Conservation (phyloP, 352 stramenopile genomes). For the Phytophthora citrophthora region DNA sequence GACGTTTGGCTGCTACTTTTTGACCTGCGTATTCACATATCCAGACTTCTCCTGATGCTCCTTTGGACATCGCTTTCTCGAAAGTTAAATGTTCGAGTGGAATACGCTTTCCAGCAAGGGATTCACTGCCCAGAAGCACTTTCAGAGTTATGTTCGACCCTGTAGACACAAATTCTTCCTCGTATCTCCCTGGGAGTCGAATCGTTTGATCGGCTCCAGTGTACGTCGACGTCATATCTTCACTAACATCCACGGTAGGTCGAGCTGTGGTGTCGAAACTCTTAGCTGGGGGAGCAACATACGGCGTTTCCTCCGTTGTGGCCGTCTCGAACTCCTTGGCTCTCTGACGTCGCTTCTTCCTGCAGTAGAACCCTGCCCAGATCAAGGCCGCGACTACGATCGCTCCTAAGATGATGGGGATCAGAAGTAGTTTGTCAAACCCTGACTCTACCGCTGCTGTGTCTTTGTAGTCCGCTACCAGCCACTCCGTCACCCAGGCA, state of each 20-base stretch:
- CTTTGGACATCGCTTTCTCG: slow-evolving; percentile 34
- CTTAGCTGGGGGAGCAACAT: slow-evolving; percentile 10
- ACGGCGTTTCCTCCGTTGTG: slow-evolving; percentile 5
- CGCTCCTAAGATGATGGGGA: slow-evolving; percentile 24
- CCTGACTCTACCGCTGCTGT: slow-evolving; percentile 4
- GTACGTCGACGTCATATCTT: slow-evolving; percentile 16
- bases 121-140: slow-evolving; percentile 18
- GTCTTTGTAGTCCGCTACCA: slow-evolving; percentile 22
- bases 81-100: slow-evolving; percentile 22
- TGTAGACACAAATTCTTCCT: slow-evolving; percentile 8
- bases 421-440: slow-evolving; percentile 21
- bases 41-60: slow-evolving; percentile 59
- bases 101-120: slow-evolving; percentile 41
- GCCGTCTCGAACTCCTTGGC: slow-evolving; percentile 1
- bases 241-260: slow-evolving; percentile 21
- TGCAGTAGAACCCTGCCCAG: slow-evolving; percentile 22
- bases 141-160: slow-evolving; percentile 25
- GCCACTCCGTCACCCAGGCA: slow-evolving; percentile 35
- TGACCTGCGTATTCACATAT: slow-evolving; percentile 32
- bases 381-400: background rate
- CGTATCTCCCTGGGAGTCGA: slow-evolving; percentile 14
- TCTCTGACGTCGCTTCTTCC: slow-evolving; percentile 6
- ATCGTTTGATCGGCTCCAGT: slow-evolving; percentile 23
- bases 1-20: slow-evolving; percentile 49
- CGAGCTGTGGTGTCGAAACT: slow-evolving; percentile 12